Base-by-base conservation (phyloP, 495 filamentous ascomycete species). In the Parathielavia hyrcaniae region DNA sequence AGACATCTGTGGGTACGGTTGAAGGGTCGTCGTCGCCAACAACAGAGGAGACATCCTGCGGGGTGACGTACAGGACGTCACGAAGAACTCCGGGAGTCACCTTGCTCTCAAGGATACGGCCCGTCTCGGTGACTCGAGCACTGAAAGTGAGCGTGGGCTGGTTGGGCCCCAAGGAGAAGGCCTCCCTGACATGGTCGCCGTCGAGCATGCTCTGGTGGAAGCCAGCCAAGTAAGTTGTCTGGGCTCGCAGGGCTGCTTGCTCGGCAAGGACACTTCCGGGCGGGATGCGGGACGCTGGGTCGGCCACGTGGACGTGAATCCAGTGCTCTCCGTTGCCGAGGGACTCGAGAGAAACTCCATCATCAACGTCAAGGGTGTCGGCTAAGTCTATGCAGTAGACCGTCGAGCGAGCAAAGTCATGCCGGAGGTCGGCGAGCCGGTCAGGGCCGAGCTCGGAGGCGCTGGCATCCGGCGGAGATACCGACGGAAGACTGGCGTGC, bases 301-400 rank as follows among this genome's bases (percentile, higher is more conserved):
- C 93, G n/a, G 95, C 93, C 38, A 95, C 77, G 66, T 98, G 93
- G 12, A 95, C 70, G 65, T 88, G 90, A 34, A 97, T 74, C 95
- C 95, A 97, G 63, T 81, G 86, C 16, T 86, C 81, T 5, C 77
- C 77, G 1, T 74, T 71, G 0, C 76, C 73, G 2, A 87, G 77
- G 11, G 70, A 71, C 66, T 93, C 89, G 9, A 97, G 58, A 1
- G 91, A 96, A 10, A 97, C 71, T 22, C 88, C 92, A 66, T 97
- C 92, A 60, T 98, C 93, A 52, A 95, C 88, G 64, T 97, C 91
- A 41, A 81, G 67, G 1, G 93, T 85, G 34, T 70, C 69, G 2
- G 75, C 74, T 60, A 80, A 79, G 67, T 98, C 93, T 56, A 98
- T 88, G 66, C 89, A 95, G 70, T 86, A 97, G 7, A 92, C 86